phyloP scores from a whole-genome alignment of 345 rosid species.

The Arabidopsis arenosa region DNA sequence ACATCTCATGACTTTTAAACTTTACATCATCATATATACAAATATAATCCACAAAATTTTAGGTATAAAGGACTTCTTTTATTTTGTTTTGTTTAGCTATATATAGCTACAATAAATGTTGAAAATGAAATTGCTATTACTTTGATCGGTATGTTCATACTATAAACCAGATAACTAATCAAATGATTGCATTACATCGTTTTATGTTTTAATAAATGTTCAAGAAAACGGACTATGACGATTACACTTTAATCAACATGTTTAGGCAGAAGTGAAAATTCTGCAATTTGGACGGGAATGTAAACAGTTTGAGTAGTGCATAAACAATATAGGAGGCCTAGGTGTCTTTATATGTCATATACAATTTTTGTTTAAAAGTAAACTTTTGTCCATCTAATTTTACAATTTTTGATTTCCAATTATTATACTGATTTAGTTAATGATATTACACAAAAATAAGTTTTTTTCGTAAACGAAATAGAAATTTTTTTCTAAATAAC shows the following conservation, averaged over 20 bases:
- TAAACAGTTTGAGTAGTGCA: neutral
- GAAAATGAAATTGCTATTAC: neutral
- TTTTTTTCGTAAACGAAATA: too few relatives aligned
- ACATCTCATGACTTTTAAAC: neutral
- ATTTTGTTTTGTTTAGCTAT: constrained; percentile 26
- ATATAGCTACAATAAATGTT: constrained; percentile 23
- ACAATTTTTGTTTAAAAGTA: neutral
- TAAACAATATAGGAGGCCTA: neutral
- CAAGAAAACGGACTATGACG: neutral
- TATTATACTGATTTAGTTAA: neutral
- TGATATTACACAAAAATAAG: neutral
- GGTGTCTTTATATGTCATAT: neutral
- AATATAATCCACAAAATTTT: constrained; percentile 2
- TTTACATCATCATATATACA: neutral
- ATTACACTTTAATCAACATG: neutral
- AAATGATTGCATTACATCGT: neutral
- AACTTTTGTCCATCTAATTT: neutral
- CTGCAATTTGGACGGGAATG: neutral
- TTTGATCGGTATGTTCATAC: constrained; percentile 6
- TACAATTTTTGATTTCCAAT: neutral
- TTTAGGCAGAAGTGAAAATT: neutral
- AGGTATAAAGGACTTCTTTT: neutral
- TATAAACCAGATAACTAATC: neutral
- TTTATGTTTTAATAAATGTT: neutral
- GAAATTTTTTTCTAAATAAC: too few relatives aligned